Conservation (phyloP, 1,284 basidiomycete species). For the Cystobasidium slooffiae region DNA sequence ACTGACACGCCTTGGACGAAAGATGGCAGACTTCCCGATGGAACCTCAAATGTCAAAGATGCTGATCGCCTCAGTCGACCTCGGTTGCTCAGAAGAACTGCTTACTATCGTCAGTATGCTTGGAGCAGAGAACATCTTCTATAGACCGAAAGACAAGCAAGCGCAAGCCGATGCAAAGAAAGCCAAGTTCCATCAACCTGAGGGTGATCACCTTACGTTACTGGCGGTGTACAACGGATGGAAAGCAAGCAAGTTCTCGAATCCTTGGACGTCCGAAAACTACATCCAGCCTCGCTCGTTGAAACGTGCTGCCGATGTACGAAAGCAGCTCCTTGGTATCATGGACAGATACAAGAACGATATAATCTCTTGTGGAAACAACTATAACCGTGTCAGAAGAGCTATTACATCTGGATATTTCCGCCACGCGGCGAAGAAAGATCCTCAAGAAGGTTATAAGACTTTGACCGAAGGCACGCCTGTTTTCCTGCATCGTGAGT, state of each 20-base stretch:
- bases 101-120: slow-evolving; percentile 97
- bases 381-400: slow-evolving; percentile 88
- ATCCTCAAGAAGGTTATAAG: slow-evolving; percentile 75
- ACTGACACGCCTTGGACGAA: slow-evolving; percentile 88
- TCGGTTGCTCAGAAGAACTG: slow-evolving; percentile 94
- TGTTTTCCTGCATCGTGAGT: slow-evolving; percentile 83
- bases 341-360: slow-evolving; percentile 79
- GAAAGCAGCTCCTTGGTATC: slow-evolving; percentile 95
- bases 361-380: slow-evolving; percentile 39
- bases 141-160: slow-evolving; percentile 98
- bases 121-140: slow-evolving; percentile 90
- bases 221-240: slow-evolving; percentile 98
- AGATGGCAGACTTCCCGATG: slow-evolving; percentile 99
- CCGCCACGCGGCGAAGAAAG: slow-evolving; percentile 94
- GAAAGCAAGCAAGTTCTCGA: slow-evolving; percentile 92
- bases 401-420: slow-evolving; percentile 98
- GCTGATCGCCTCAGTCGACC: slow-evolving; percentile 96
- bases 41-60: slow-evolving; percentile 96
- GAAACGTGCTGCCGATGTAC: slow-evolving; percentile 94
- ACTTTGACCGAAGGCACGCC: slow-evolving; percentile 96
- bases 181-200: slow-evolving; percentile 96
- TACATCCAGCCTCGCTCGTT: slow-evolving; percentile 97
- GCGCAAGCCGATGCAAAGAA: slow-evolving; percentile 98
- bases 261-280: slow-evolving; percentile 71
- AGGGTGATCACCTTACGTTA: slow-evolving; percentile 94